A percentile compares a stretch with the other conserved stretches of the same genome.
phyloP scores from a whole-genome alignment of 768 basidiomycete species.

The Boletales sp. region DNA sequence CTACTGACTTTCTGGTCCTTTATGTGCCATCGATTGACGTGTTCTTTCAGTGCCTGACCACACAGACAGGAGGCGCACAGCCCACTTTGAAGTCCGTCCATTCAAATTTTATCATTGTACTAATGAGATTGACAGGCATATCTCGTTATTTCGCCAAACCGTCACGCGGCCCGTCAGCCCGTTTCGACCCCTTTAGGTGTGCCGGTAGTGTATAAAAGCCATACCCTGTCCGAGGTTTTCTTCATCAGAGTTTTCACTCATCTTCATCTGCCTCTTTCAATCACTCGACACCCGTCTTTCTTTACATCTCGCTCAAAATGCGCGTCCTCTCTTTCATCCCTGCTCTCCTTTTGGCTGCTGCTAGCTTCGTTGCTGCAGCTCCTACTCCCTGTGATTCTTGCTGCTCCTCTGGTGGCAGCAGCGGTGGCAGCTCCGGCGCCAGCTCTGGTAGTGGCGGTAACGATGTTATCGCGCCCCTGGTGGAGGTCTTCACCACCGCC shows the following conservation, averaged over 20 bases:
- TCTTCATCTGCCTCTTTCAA: not conserved
- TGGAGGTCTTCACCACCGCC: too few relatives aligned
- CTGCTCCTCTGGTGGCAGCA: not conserved
- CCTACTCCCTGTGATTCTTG: conserved; percentile 9
- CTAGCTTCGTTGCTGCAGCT: conserved; percentile 18
- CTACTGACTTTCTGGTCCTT: not conserved
- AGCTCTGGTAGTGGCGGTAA: not conserved
- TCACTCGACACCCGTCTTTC: conserved; percentile 9
- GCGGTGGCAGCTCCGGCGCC: not conserved
- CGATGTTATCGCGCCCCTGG: too few relatives aligned
- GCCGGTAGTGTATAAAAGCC: conserved; percentile 14
- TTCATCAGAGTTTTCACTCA: conserved; percentile 3
- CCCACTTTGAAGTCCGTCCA: conserved; percentile 4
- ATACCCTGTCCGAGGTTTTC: not conserved
- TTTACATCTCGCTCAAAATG: conserved; percentile 15
- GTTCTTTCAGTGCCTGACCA: not conserved
- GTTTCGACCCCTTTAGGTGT: not conserved
- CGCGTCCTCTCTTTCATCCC: conserved; percentile 27
- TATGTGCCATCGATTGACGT: conserved; percentile 8
- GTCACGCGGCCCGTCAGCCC: not conserved
- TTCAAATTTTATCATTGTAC: conserved; percentile 9
- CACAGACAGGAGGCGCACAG: not conserved
- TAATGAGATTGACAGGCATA: not conserved
- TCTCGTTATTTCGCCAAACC: not conserved
- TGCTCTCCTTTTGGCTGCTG: conserved; percentile 16